Evolutionary conservation across 768 basidiomycete genomes (phyloP).

Genomic region (Suillus brevipes): DNA sequence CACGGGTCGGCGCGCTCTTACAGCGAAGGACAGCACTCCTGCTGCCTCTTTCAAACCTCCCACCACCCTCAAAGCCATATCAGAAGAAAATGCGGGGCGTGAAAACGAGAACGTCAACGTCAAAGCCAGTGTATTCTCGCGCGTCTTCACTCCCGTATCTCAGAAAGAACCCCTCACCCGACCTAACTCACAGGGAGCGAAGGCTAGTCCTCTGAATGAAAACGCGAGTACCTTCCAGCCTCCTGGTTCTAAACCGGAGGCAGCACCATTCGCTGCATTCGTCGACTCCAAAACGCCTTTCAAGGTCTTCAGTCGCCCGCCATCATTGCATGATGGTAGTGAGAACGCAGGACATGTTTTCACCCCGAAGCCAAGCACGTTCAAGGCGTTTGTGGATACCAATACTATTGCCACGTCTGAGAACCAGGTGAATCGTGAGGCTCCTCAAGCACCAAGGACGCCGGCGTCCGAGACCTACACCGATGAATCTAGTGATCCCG

Average conservation of each 20-base stretch:
- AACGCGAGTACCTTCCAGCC: conserved; percentile 11
- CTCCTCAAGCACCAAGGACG: conserved; percentile 18
- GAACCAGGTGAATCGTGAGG: conserved; percentile 13
- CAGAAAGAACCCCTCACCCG: conserved; percentile 36
- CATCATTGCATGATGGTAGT: conserved; percentile 41
- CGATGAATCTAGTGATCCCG: conserved; percentile 34
- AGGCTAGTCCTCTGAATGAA: conserved; percentile 19
- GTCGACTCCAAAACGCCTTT: conserved; percentile 41
- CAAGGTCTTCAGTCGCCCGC: conserved; percentile 73
- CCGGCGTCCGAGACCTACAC: conserved; percentile 25
- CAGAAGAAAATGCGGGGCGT: conserved; percentile 35
- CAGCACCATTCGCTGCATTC: conserved; percentile 44
- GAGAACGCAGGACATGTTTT: conserved; percentile 40
- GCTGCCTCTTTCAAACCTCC: conserved; percentile 20
- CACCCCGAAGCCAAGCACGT: conserved; percentile 46
- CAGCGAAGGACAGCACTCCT: conserved; percentile 29
- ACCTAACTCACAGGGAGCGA: conserved; percentile 21
- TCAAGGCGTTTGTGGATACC: conserved; percentile 40
- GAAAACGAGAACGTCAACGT: conserved; percentile 1
- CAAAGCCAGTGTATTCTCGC: conserved; percentile 50
- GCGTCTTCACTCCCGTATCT: conserved; percentile 63
- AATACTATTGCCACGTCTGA: conserved; percentile 15
- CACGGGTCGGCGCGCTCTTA: conserved; percentile 42
- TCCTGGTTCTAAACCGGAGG: conserved; percentile 14
- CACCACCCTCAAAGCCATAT: conserved; percentile 32